Percentiles rank a stretch among this genome's conserved stretches.
phyloP scores from a whole-genome alignment of 2,329 filamentous ascomycete genomes.

The Cercospora canescens region DNA sequence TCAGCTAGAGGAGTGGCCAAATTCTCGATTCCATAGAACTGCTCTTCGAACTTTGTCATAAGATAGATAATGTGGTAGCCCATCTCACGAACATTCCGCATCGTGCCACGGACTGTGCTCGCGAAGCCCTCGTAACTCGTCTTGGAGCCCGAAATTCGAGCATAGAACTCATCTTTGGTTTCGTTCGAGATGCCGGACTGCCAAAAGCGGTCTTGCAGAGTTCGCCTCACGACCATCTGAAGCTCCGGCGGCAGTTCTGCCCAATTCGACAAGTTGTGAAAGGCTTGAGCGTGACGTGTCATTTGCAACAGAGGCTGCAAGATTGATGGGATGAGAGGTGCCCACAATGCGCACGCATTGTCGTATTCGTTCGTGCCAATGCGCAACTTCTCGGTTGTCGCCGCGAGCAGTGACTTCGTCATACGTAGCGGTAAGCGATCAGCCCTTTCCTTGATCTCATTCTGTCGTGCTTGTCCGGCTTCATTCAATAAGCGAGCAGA shows the following conservation, averaged over 20 bases:
- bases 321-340: constrained; percentile 75
- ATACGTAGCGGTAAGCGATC: constrained; percentile 76
- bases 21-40: constrained; percentile 88
- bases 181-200: constrained; percentile 95
- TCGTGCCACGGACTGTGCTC: constrained; percentile 84
- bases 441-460: constrained; percentile 73
- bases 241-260: constrained; percentile 72
- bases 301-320: constrained; percentile 85
- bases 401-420: constrained; percentile 89
- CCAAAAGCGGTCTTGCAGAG: constrained; percentile 95
- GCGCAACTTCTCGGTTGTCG: constrained; percentile 85
- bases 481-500: constrained; percentile 72
- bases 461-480: constrained; percentile 77
- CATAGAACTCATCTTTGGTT: constrained; percentile 95
- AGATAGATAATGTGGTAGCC: constrained; percentile 94
- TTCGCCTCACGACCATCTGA: constrained; percentile 72
- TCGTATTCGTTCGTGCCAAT: constrained; percentile 71
- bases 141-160: constrained; percentile 84
- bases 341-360: constrained; percentile 80
- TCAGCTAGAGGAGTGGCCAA: constrained; percentile 80
- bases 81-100: constrained; percentile 86
- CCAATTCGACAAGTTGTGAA: constrained; percentile 88
- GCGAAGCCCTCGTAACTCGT: constrained; percentile 89
- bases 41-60: constrained; percentile 80
- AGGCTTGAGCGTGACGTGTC: constrained; percentile 84